Percentiles rank a stretch among this genome's conserved stretches.
phyloP scores from a whole-genome alignment of 805 yeast species.

The Kurtzmaniella fragi region DNA sequence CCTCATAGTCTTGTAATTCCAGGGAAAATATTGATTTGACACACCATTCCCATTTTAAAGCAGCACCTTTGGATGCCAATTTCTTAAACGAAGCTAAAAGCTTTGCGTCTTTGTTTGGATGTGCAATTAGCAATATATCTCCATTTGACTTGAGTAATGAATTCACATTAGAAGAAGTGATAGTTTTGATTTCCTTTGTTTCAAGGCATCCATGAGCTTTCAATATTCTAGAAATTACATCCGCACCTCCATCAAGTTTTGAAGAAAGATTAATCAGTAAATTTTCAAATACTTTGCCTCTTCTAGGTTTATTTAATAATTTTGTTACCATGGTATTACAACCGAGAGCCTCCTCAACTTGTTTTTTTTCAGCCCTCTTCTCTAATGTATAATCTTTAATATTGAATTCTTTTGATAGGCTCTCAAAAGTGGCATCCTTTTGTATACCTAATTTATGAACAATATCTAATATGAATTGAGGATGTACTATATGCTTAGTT shows the following conservation, averaged over 20 bases:
- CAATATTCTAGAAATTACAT: slow-evolving; percentile 52
- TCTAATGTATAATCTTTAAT: slow-evolving; percentile 31
- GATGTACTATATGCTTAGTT: slow-evolving; percentile 50
- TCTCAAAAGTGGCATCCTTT: slow-evolving; percentile 8
- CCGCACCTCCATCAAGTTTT: slow-evolving; percentile 56
- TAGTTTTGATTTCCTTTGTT: slow-evolving; percentile 15
- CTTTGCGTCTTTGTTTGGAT: slow-evolving; percentile 34
- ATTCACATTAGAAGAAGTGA: slow-evolving; percentile 9
- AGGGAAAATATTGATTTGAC: slow-evolving; percentile 50
- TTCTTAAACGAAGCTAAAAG: slow-evolving; percentile 17
- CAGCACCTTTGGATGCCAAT: slow-evolving; percentile 8
- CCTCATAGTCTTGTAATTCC: slow-evolving; percentile 21
- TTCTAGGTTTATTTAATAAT: slow-evolving; percentile 11
- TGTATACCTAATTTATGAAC: slow-evolving; percentile 13
- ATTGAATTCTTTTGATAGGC: slow-evolving; percentile 15
- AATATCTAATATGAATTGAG: slow-evolving; percentile 47
- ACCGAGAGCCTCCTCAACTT: slow-evolving; percentile 28
- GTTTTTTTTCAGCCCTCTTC: slow-evolving; percentile 23
- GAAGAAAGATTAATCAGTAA: slow-evolving; percentile 51
- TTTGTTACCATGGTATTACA: slow-evolving; percentile 13
- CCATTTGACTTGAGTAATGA: slow-evolving; percentile 12
- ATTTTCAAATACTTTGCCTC: slow-evolving; percentile 41
- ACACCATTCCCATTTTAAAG: slow-evolving; percentile 65
- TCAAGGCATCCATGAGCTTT: slow-evolving; percentile 53
- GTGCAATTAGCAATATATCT: slow-evolving; percentile 22